Evolutionary conservation across 2,329 filamentous ascomycete genomes (phyloP).

Genomic region (Venturia nashicola): DNA sequence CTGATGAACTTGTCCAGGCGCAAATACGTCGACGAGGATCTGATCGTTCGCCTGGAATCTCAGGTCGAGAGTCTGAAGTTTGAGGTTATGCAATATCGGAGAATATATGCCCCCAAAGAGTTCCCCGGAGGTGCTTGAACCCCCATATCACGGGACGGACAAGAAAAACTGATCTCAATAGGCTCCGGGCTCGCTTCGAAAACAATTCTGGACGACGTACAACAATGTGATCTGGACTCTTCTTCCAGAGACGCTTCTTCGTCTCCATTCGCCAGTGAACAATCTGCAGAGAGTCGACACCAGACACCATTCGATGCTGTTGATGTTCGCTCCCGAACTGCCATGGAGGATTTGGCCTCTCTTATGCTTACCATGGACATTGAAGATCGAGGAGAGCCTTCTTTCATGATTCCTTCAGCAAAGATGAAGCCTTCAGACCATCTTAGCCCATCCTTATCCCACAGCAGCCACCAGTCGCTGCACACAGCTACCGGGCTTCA

Average conservation of each 20-base stretch:
- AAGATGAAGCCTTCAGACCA: not conserved
- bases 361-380: slow-evolving; percentile 1
- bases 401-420: slow-evolving; percentile 2
- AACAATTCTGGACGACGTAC: not conserved
- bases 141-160: not conserved
- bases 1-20: not conserved
- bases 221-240: not conserved
- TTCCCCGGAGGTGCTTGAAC: not conserved
- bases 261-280: not conserved
- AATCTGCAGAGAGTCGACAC: not conserved
- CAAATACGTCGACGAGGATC: not conserved
- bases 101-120: not conserved
- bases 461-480: not conserved
- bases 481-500: not conserved
- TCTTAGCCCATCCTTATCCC: not conserved
- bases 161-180: not conserved
- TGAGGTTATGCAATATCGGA: not conserved
- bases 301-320: not conserved
- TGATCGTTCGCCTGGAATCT: not conserved
- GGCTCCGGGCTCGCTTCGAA: not conserved
- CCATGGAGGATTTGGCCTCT: not conserved
- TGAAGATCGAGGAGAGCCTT: not conserved
- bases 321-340: not conserved
- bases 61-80: not conserved
- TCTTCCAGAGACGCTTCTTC: not conserved